These are phyloP conservation scores for Acaromyces ingoldii DNA, from an alignment of 1,284 basidiomycete genomes.

Conservation along the genomic window DNA sequence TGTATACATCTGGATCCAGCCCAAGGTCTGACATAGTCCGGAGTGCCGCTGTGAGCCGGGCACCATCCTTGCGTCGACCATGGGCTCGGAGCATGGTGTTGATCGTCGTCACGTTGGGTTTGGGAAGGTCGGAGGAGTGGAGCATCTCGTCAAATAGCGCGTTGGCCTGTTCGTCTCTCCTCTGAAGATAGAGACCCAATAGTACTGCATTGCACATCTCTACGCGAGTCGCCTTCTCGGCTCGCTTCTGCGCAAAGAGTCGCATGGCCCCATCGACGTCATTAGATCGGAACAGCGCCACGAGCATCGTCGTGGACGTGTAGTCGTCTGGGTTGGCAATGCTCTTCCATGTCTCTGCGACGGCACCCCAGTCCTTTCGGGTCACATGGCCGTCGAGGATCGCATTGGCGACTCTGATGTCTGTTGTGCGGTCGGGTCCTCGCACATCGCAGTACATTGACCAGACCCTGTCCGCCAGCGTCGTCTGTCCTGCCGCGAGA, in stretches of 20 bases:
- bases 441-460: constrained; percentile 10
- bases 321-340: constrained; percentile 20
- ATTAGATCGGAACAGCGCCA: constrained; percentile 18
- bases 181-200: constrained; percentile 22
- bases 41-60: constrained; percentile 19
- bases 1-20: constrained; percentile 36
- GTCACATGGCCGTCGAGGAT: constrained; percentile 37
- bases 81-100: constrained; percentile 37
- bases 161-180: constrained; percentile 16
- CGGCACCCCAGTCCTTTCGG: constrained; percentile 20
- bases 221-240: constrained; percentile 11
- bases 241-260: constrained; percentile 16
- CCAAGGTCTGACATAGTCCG: constrained; percentile 18
- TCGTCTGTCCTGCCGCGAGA: constrained; percentile 19
- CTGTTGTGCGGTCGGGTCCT: not conserved
- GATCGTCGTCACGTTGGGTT: constrained; percentile 35
- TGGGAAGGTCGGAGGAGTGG: constrained; percentile 14
- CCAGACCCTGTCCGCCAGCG: constrained; percentile 35
- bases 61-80: constrained; percentile 20
- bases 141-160: constrained; percentile 27
- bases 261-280: constrained; percentile 20
- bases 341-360: constrained; percentile 24
- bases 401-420: constrained; percentile 19
- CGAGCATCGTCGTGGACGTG: constrained; percentile 43
- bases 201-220: constrained; percentile 40